Percentiles rank a stretch among this genome's conserved stretches.
These are phyloP conservation scores for Cucurbita maxima DNA, from an alignment of 306 rosid genomes.

Conservation along the genomic window DNA sequence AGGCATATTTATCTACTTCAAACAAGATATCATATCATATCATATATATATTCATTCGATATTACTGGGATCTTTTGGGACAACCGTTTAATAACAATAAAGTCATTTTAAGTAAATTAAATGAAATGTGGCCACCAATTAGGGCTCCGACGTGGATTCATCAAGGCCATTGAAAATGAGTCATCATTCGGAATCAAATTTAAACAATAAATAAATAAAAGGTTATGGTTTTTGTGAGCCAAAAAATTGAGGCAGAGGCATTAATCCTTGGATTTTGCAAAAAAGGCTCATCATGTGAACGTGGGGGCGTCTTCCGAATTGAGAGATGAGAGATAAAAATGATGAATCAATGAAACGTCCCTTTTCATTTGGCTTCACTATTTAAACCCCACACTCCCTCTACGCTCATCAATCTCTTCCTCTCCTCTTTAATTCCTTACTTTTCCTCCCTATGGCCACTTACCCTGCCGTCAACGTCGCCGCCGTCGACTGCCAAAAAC, in stretches of 20 bases:
- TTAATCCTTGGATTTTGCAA: constrained; percentile 1
- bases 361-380: constrained; percentile 8
- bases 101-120: not conserved
- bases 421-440: not conserved
- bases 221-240: not conserved
- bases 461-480: constrained; percentile 29
- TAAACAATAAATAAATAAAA: not conserved
- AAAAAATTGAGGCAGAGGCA: not conserved
- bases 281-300: not conserved
- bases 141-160: not conserved
- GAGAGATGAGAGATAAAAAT: not conserved
- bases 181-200: not conserved
- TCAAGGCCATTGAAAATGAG: not conserved
- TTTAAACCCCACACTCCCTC: constrained; percentile 20
- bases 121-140: not conserved
- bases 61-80: not conserved
- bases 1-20: not conserved
- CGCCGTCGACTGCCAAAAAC: constrained; percentile 78
- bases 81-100: not conserved
- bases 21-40: not conserved
- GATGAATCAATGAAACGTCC: not conserved
- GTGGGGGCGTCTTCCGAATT: not conserved
- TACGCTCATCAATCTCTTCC: not conserved
- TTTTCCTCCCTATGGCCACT: constrained; percentile 16
- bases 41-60: not conserved